Conservation (phyloP, 2,329 filamentous ascomycete genomes). For the Pestalotiopsis sp. region DNA sequence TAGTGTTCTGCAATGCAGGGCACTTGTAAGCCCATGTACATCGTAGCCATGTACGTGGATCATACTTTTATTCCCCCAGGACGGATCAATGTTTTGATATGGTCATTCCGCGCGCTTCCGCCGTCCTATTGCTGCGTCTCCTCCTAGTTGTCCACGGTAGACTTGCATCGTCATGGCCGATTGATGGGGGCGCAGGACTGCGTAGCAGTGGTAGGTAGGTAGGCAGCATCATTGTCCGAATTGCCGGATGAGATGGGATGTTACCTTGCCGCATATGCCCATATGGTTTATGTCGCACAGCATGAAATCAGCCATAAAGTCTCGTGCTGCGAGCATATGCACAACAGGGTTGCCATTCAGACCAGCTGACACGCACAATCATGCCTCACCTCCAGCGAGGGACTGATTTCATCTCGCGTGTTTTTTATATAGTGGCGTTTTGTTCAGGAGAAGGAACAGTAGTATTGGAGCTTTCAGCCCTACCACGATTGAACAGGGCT, state of each 20-base stretch:
- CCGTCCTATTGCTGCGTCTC: neutral
- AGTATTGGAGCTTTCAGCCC: constrained; percentile 12
- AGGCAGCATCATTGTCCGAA: neutral
- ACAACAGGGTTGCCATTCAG: neutral
- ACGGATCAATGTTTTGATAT: neutral
- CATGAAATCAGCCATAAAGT: neutral
- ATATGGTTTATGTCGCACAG: constrained; percentile 7
- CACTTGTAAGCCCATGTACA: neutral
- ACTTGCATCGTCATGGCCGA: neutral
- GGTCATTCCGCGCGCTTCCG: neutral
- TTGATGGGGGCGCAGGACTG: too few relatives aligned
- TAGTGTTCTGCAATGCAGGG: neutral
- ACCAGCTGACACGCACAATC: neutral
- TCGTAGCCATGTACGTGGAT: neutral
- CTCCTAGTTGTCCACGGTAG: neutral
- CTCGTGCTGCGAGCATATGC: neutral
- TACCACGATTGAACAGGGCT: constrained; percentile 7
- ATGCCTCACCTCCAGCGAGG: neutral
- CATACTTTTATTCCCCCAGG: neutral
- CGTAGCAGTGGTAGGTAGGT: too few relatives aligned
- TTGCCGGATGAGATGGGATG: constrained; percentile 1
- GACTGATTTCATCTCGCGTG: neutral
- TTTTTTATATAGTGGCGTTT: neutral
- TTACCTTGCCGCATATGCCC: constrained; percentile 7
- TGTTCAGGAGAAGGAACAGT: neutral